These are phyloP conservation scores for Colletotrichum caudatum DNA, from an alignment of 2,329 filamentous ascomycete genomes.

Conservation along the genomic window DNA sequence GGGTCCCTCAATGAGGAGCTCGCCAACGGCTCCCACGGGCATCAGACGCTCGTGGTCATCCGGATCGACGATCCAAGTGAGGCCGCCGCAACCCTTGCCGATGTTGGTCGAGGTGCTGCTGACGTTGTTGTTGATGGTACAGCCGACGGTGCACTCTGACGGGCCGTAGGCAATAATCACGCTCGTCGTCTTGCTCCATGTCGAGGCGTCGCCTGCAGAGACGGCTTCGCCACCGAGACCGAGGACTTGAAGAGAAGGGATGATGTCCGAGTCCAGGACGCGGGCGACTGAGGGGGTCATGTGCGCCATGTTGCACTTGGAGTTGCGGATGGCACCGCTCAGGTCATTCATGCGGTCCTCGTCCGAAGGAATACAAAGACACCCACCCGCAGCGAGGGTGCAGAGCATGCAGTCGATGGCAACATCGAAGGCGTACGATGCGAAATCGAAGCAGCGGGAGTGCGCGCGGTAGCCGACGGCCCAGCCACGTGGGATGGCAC, in stretches of 20 bases:
- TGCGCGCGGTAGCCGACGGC: constrained; percentile 57
- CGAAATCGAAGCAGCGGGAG: constrained; percentile 61
- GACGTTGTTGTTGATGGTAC: constrained; percentile 61
- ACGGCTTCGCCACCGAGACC: constrained; percentile 66
- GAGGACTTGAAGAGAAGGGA: constrained; percentile 60
- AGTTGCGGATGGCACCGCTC: constrained; percentile 58
- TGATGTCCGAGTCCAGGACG: constrained; percentile 59
- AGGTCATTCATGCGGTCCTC: constrained; percentile 65
- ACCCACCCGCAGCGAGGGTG: constrained; percentile 62
- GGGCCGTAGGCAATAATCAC: constrained; percentile 66
- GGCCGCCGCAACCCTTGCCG: constrained; percentile 60
- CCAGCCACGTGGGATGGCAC: constrained; percentile 56
- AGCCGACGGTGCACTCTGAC: constrained; percentile 66
- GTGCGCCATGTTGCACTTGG: constrained; percentile 61
- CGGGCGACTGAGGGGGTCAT: constrained; percentile 65
- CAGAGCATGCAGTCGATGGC: constrained; percentile 67
- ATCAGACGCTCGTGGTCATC: constrained; percentile 60
- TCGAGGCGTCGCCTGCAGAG: constrained; percentile 61
- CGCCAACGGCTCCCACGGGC: constrained; percentile 62
- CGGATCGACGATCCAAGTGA: constrained; percentile 65
- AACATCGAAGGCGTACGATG: constrained; percentile 67
- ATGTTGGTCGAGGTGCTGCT: constrained; percentile 58
- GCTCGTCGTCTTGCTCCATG: constrained; percentile 60
- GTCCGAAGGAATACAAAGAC: constrained; percentile 67
- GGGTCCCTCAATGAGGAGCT: constrained; percentile 68